Base-by-base conservation (phyloP, 2,329 filamentous ascomycete genomes). In the Catunica adiposa region DNA sequence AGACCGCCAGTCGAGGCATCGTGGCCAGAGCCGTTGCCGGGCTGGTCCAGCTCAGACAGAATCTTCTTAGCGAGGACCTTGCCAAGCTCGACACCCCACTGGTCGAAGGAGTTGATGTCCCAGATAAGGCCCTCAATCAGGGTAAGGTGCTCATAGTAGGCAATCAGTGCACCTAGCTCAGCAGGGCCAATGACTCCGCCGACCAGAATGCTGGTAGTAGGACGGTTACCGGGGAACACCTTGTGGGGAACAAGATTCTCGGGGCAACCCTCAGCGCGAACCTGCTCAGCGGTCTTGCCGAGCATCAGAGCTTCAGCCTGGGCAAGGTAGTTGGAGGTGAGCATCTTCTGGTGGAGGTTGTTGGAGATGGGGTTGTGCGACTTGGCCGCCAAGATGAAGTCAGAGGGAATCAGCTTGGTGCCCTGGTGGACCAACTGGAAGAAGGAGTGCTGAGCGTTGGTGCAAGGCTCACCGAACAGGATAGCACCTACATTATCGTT, bases 81-180 rank as follows among this genome's bases (percentile, higher is more conserved):
- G 69, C 92, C 92, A 60, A 98, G 76, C 77, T 98, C 92, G 47
- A 98, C 92, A 72, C 92, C 92, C 92, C 92, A 98, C 77, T 98
- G 92, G 73, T 98, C 92, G 67, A 97, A 98, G 66, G 84, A 89
- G 80, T 98, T 98, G 77, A 98, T 95, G 74, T 97, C 94, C 92
- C 92, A 98, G 68, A 98, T 77, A 54, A 89, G 90, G 64, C 92
- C 92, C 74, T 98, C 92, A 38, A 87, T 94, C 71, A 98, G 98
- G 56, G 92, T 97, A 60, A 97, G 73, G 73, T 98, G 92, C 78
- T 98, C 92, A 72, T 98, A 98, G 79, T 97, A 98, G 62, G 89
- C 90, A 64, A 98, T 98, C 64, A 98, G 73, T 2, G 92, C 90
- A 66, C 92, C 92, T 51, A 98, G 80, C 64, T 94, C 89, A 46